Percentiles rank a stretch among this genome's conserved stretches.
These are phyloP conservation scores for Cercospora beticola DNA, from an alignment of 2,329 filamentous ascomycete genomes.

Conservation along the genomic window DNA sequence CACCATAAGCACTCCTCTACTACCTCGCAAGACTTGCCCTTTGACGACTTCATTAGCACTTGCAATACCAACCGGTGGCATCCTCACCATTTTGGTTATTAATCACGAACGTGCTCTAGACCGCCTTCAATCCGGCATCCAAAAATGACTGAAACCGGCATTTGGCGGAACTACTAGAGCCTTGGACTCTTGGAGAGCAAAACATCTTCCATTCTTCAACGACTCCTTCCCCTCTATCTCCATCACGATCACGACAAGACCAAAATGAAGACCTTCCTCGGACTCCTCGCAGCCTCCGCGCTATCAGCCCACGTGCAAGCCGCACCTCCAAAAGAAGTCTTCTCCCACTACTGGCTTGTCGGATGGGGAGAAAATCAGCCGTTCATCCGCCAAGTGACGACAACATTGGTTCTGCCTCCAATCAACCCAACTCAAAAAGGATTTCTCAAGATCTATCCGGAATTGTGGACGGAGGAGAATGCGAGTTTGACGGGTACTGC, in stretches of 20 bases:
- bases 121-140: not conserved
- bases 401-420: not conserved
- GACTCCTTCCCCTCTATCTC: not conserved
- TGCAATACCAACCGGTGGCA: not conserved
- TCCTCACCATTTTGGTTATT: not conserved
- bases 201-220: not conserved
- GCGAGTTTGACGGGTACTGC: conserved; percentile 3
- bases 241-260: too few species aligned
- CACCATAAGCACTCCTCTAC: not conserved
- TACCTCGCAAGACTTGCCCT: not conserved
- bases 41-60: not conserved
- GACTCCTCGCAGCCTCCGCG: not conserved
- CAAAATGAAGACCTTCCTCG: not conserved
- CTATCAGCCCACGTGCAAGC: not conserved
- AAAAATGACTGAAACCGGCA: not conserved
- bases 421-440: not conserved
- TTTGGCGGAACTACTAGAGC: not conserved
- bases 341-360: not conserved
- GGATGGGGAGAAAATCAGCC: not conserved
- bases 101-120: not conserved
- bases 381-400: not conserved
- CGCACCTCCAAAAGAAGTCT: not conserved
- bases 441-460: not conserved
- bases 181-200: not conserved
- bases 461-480: not conserved